Evolutionary conservation across 148 eudicot genomes (phyloP).

Genomic region (Vaccinium corymbosum): DNA sequence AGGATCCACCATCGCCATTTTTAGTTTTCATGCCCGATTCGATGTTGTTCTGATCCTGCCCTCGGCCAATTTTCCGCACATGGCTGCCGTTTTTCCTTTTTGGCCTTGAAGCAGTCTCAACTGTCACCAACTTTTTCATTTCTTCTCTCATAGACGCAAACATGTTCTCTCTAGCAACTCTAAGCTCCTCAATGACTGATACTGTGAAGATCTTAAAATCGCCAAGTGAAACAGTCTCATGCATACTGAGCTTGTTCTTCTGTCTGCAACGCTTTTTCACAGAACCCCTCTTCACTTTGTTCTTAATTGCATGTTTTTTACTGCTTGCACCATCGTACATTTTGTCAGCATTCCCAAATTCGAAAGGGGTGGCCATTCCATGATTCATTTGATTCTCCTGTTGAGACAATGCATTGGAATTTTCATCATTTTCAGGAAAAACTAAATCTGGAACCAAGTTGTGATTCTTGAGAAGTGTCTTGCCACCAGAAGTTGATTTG

Average conservation of each 20-base stretch:
- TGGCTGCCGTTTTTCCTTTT: slow-evolving; percentile 16
- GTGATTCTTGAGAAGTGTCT: slow-evolving; percentile 35
- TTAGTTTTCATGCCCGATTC: slow-evolving; percentile 21
- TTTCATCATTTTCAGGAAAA: slow-evolving; percentile 30
- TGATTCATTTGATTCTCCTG: slow-evolving; percentile 12
- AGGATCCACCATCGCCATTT: slow-evolving; percentile 16
- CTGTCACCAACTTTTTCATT: slow-evolving; percentile 25
- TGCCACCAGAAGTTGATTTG: slow-evolving; percentile 33
- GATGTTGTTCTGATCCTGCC: neutral
- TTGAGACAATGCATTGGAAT: slow-evolving; percentile 17
- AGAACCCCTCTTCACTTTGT: slow-evolving; percentile 13
- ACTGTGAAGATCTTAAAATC: slow-evolving; percentile 37
- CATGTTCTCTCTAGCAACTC: slow-evolving; percentile 45
- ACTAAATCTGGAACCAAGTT: slow-evolving; percentile 21
- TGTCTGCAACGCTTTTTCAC: neutral
- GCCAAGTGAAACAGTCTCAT: slow-evolving; percentile 23
- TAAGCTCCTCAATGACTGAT: slow-evolving; percentile 45
- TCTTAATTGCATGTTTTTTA: slow-evolving; percentile 12
- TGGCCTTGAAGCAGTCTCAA: slow-evolving; percentile 19
- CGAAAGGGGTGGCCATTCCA: neutral
- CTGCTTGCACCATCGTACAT: slow-evolving; percentile 1
- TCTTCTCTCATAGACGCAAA: slow-evolving; percentile 45
- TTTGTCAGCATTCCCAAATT: slow-evolving; percentile 10
- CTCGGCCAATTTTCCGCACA: neutral
- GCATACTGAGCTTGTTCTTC: slow-evolving; percentile 12